A percentile compares a stretch with the other conserved stretches of the same genome.
Evolutionary conservation across 1,139 yeast species (phyloP).

Genomic region (Hyphopichia fennica): DNA sequence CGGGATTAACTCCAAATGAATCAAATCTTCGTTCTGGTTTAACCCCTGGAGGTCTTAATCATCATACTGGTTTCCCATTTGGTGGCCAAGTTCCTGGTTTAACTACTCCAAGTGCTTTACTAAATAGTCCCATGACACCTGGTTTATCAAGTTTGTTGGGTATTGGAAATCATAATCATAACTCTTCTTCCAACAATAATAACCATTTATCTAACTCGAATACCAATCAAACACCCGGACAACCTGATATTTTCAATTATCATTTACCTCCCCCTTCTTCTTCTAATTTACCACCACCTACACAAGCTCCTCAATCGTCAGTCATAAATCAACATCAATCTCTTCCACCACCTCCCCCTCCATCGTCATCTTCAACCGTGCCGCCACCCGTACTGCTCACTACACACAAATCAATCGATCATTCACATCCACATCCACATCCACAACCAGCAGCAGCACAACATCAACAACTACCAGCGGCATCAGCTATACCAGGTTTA

Average conservation of each 20-base stretch:
- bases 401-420: conserved; percentile 6
- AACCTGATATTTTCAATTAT: conserved; percentile 1
- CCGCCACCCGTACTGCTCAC: conserved; percentile 7
- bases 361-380: conserved; percentile 2
- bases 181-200: conserved; percentile 1
- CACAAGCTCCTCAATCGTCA: conserved; percentile 1
- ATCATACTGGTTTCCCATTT: conserved; percentile 30
- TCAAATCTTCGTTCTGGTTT: conserved; percentile 64
- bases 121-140: conserved; percentile 48
- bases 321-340: conserved; percentile 23
- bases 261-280: not conserved
- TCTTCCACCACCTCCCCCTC: conserved; percentile 5
- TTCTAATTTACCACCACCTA: not conserved
- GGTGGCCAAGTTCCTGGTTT: conserved; percentile 38
- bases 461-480: conserved; percentile 5
- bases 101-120: conserved; percentile 44
- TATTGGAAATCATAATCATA: conserved; percentile 10
- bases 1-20: conserved; percentile 73
- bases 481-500: no score
- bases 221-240: not conserved
- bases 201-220: conserved; percentile 3
- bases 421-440: conserved; percentile 6
- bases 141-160: conserved; percentile 46
- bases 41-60: conserved; percentile 44
- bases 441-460: conserved; percentile 6